phyloP scores from a whole-genome alignment of 768 basidiomycete species.

The Amanita pallidorosea region DNA sequence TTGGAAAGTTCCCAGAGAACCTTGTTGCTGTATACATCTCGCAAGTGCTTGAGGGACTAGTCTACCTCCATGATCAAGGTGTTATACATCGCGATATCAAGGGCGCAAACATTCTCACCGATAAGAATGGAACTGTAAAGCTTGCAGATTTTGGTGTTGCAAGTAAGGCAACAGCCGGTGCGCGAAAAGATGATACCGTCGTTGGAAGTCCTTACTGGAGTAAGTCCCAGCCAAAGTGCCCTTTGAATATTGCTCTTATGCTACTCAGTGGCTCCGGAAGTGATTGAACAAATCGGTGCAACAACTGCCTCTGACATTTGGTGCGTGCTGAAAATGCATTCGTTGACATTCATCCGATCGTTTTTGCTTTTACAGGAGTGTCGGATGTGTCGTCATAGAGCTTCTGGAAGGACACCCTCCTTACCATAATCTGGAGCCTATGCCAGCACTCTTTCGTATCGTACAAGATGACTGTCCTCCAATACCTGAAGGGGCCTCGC shows the following conservation, averaged over 20 bases:
- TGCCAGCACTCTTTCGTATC: constrained; percentile 97
- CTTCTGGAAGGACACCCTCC: constrained; percentile 87
- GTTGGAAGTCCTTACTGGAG: constrained; percentile 99
- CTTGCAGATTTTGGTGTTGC: constrained; percentile 99
- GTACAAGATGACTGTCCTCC: constrained; percentile 97
- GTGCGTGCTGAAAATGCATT: constrained; percentile 11
- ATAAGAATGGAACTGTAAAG: constrained; percentile 97
- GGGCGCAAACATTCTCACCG: constrained; percentile 96
- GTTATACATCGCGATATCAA: constrained; percentile 99
- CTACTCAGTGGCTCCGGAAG: constrained; percentile 86
- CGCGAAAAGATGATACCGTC: constrained; percentile 72
- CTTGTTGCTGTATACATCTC: constrained; percentile 95
- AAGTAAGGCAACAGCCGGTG: constrained; percentile 61
- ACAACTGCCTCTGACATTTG: constrained; percentile 97
- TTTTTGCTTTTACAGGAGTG: constrained; percentile 42
- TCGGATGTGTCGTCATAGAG: constrained; percentile 97
- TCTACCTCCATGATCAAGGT: constrained; percentile 98
- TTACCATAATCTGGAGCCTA: constrained; percentile 91
- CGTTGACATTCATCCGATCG: neutral
- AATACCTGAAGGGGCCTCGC: constrained; percentile 90
- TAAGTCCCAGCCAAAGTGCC: constrained; percentile 26
- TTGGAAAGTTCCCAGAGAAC: constrained; percentile 97
- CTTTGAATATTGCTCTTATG: constrained; percentile 1
- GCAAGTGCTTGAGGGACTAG: constrained; percentile 90
- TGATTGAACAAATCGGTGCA: constrained; percentile 96